Conservation (phyloP, 2,329 filamentous ascomycete genomes). For the Hypoxylon sp. region DNA sequence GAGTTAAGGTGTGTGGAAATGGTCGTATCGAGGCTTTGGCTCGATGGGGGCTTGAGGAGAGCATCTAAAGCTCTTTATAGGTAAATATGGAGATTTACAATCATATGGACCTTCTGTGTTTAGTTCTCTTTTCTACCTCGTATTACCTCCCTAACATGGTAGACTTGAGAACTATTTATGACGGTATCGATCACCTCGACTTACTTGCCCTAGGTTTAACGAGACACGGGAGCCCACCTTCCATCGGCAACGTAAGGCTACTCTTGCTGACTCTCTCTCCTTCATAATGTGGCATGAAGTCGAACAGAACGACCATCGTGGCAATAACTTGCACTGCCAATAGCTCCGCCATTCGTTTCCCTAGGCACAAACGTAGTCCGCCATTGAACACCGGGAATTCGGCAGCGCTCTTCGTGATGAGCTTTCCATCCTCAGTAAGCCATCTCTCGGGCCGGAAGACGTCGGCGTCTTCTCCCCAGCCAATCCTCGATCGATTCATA, state of each 20-base stretch:
- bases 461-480: conserved; percentile 71
- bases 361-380: conserved; percentile 72
- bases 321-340: conserved; percentile 71
- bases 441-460: conserved; percentile 71
- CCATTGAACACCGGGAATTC: conserved; percentile 78
- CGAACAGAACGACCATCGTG: conserved; percentile 64
- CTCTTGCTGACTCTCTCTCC: conserved; percentile 69
- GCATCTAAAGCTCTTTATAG: background rate
- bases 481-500: conserved; percentile 70
- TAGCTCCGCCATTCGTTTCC: conserved; percentile 75
- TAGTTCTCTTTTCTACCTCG: background rate
- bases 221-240: conserved; percentile 69
- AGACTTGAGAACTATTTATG: background rate
- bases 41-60: background rate
- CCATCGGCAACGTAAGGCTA: conserved; percentile 75
- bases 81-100: background rate
- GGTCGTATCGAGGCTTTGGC: too few species aligned
- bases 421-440: conserved; percentile 60
- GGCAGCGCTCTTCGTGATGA: conserved; percentile 63
- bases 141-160: background rate
- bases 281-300: conserved; percentile 63
- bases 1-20: background rate
- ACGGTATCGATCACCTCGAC: background rate
- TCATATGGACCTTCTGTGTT: background rate
- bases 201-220: conserved; percentile 49